Base-by-base conservation (phyloP, 495 filamentous ascomycete species). In the Chaetomium tenue region DNA sequence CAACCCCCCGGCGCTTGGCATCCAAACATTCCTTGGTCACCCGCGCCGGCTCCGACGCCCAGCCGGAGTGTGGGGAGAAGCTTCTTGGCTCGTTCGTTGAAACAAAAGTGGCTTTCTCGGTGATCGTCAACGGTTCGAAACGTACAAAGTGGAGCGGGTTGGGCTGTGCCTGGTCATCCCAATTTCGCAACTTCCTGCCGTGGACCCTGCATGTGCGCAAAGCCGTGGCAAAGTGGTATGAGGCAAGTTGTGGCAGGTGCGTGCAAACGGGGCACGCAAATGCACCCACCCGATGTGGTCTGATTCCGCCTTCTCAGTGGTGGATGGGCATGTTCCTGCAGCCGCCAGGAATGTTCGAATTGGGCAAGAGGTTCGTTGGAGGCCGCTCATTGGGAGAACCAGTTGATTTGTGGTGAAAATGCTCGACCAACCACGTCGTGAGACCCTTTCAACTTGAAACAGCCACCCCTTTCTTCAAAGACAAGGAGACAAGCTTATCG, bases 381-480 rank as follows among this genome's bases (percentile, higher is more conserved):
- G 37, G 37, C 20, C 33, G 33, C 30, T 57, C 33, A 40, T 42
- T 22, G 33, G 54, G 54, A 16, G 26, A 22, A n/a, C 8, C 54
- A 22, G 53, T 30, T 18, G 40, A 16, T 37, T 37, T 55, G 28
- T 52, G 51, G 13, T 30, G 26, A 58, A 12, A 50, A 5, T 9
- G 44, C 16, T 40, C 25, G 39, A 23, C 67, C 65, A 66, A 63
- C 66, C 56, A 52, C 64, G 54, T 44, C 57, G 50, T 33, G 44
- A 53, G 52, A 60, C 61, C 6, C 61, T 61, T 56, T 69, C 64
- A 72, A 71, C 50, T 44, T 72, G 72, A 74, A 74, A 74, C 72
- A 57, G 39, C n/a, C 54, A 51, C 37, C 48, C 66, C 56, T 62
- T 57, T 30, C 40, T 30, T 30, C 28, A 30, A 30, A 30, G 28